Conservation (phyloP, 371 early-diverging fungal genomes). For the Capniomyces stellatus region DNA sequence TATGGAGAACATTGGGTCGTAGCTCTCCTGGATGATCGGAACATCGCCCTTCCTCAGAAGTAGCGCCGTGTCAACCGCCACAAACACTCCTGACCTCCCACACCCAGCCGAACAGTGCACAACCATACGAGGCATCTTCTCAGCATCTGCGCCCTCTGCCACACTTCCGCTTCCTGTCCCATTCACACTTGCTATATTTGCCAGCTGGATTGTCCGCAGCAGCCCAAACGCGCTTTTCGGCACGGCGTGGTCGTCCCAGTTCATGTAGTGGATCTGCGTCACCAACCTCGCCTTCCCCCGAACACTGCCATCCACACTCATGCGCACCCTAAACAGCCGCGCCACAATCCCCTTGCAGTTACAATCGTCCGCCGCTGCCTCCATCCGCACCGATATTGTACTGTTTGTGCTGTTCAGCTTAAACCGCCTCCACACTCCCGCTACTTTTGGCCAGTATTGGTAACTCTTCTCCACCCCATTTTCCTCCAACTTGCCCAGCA, state of each 20-base stretch:
- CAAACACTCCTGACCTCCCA: constrained; percentile 94
- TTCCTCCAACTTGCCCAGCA: constrained; percentile 57
- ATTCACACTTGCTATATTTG: constrained; percentile 2
- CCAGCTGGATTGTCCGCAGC: constrained; percentile 21
- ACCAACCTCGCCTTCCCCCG: constrained; percentile 14
- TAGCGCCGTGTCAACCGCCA: constrained; percentile 39
- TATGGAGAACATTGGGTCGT: constrained; percentile 43
- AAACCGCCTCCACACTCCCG: constrained; percentile 4
- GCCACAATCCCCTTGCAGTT: constrained; percentile 10
- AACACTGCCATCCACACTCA: constrained; percentile 1
- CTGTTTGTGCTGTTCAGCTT: constrained; percentile 4
- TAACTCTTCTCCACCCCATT: constrained; percentile 40
- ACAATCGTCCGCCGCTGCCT: constrained; percentile 14
- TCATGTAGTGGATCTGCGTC: constrained; percentile 65
- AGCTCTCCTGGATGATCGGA: constrained; percentile 10
- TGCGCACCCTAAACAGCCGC: constrained; percentile 15
- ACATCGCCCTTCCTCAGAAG: constrained; percentile 6
- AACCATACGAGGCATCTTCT: constrained; percentile 30
- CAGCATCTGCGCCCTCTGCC: background rate
- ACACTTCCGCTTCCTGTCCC: background rate
- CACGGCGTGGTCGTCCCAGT: constrained; percentile 77
- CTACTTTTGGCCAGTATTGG: constrained; percentile 47
- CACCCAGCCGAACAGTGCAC: constrained; percentile 90
- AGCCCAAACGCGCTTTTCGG: constrained; percentile 28
- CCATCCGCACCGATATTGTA: constrained; percentile 11